A percentile compares a stretch with the other conserved stretches of the same genome.
These are phyloP conservation scores for Trypanosoma melophagium DNA, from an alignment of 208 protist species.

Conservation along the genomic window DNA sequence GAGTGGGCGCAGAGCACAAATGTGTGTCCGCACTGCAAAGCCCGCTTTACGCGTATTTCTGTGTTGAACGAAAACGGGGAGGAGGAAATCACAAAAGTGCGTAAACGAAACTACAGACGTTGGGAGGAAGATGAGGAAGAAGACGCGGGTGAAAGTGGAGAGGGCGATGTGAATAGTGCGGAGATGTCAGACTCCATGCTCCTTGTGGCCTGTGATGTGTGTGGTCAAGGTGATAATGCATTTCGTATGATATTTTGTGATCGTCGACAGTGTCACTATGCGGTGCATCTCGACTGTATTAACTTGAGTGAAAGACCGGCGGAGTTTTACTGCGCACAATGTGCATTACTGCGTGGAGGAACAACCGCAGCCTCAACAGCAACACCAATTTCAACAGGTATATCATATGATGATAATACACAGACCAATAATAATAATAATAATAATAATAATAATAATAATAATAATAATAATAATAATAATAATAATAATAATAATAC, in stretches of 20 bases:
- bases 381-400: no score
- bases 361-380: neutral
- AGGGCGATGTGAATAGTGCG: conserved; percentile 10
- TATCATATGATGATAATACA: no score
- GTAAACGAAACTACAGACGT: conserved; percentile 64
- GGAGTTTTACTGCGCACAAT: conserved; percentile 68
- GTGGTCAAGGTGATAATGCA: conserved; percentile 55
- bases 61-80: conserved; percentile 23
- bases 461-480: no score
- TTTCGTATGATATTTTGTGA: conserved; percentile 86
- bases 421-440: no score
- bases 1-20: conserved; percentile 85
- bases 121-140: conserved; percentile 39
- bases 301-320: conserved; percentile 51
- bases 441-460: no score
- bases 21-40: conserved; percentile 84
- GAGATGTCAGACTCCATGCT: neutral
- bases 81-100: conserved; percentile 77
- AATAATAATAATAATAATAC: no score
- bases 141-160: conserved; percentile 25
- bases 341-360: conserved; percentile 34
- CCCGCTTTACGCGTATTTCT: conserved; percentile 80
- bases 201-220: conserved; percentile 58
- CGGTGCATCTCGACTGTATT: conserved; percentile 79
- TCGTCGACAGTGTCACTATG: conserved; percentile 66